These are phyloP conservation scores for Malassezia japonica DNA, from an alignment of 1,284 basidiomycete genomes.

Conservation along the genomic window DNA sequence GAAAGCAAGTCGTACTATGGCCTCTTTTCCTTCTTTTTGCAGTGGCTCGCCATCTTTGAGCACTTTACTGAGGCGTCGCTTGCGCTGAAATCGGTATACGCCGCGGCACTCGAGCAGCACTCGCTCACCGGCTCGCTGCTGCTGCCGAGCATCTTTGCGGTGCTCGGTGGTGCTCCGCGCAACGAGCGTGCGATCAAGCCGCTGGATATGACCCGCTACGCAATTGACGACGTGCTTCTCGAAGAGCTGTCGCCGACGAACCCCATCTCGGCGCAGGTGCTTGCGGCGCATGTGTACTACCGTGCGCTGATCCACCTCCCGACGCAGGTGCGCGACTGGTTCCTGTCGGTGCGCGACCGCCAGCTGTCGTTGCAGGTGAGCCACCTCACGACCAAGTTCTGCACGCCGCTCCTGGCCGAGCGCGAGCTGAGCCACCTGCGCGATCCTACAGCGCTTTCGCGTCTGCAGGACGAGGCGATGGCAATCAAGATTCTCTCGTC, in stretches of 20 bases:
- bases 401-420: slow-evolving; percentile 78
- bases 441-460: slow-evolving; percentile 57
- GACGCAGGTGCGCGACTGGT: slow-evolving; percentile 59
- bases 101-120: slow-evolving; percentile 68
- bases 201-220: slow-evolving; percentile 71
- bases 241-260: slow-evolving; percentile 50
- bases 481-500: slow-evolving; percentile 60
- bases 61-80: slow-evolving; percentile 77
- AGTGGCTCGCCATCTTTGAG: slow-evolving; percentile 82
- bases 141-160: slow-evolving; percentile 64
- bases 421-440: slow-evolving; percentile 71
- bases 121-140: slow-evolving; percentile 60
- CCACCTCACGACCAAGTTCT: slow-evolving; percentile 71
- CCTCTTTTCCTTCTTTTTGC: slow-evolving; percentile 56
- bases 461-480: slow-evolving; percentile 71
- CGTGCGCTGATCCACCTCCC: slow-evolving; percentile 38
- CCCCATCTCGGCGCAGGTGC: slow-evolving; percentile 53
- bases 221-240: slow-evolving; percentile 74
- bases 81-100: slow-evolving; percentile 68
- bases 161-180: slow-evolving; percentile 52
- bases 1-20: background rate
- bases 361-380: slow-evolving; percentile 69
- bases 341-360: slow-evolving; percentile 75
- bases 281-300: slow-evolving; percentile 73
- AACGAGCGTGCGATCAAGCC: slow-evolving; percentile 50